Conservation (phyloP, 805 yeast species). For the Huiozyma naganishii region DNA sequence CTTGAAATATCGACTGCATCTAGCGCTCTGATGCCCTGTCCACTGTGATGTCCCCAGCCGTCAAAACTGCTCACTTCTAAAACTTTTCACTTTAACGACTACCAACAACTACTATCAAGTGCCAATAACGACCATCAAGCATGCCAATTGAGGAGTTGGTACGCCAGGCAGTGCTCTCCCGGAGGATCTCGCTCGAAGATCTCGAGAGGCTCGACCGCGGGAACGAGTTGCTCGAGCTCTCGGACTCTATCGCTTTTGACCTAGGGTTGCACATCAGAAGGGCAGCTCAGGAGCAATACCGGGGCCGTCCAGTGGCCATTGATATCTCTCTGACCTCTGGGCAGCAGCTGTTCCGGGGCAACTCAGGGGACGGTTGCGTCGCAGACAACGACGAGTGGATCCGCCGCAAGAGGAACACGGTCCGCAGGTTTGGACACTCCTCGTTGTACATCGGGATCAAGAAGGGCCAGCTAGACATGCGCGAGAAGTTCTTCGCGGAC, state of each 20-base stretch:
- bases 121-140: too few relatives aligned
- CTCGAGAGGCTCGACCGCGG: slow-evolving; percentile 9
- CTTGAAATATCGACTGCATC: slow-evolving; percentile 32
- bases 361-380: slow-evolving; percentile 28
- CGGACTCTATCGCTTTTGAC: slow-evolving; percentile 34
- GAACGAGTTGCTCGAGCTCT: slow-evolving; percentile 10
- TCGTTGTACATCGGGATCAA: slow-evolving; percentile 39
- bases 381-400: slow-evolving; percentile 49
- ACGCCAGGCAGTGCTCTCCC: too few relatives aligned
- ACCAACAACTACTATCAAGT: too few relatives aligned
- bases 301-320: slow-evolving; percentile 33
- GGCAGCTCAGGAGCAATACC: slow-evolving; percentile 22
- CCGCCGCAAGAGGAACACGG: slow-evolving; percentile 38
- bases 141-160: too few relatives aligned
- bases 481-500: slow-evolving; percentile 33
- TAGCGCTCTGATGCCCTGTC: background rate
- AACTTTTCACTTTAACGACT: too few relatives aligned
- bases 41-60: too few relatives aligned
- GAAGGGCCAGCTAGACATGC: slow-evolving; percentile 28
- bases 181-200: slow-evolving; percentile 5
- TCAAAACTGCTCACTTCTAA: too few relatives aligned
- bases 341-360: slow-evolving; percentile 35
- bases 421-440: slow-evolving; percentile 37
- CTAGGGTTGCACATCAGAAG: slow-evolving; percentile 35
- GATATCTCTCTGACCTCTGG: slow-evolving; percentile 39